Percentiles rank a stretch among this genome's conserved stretches.
Evolutionary conservation across 202 grass and related monocot genomes (phyloP).

Genomic region (Panicum virgatum): DNA sequence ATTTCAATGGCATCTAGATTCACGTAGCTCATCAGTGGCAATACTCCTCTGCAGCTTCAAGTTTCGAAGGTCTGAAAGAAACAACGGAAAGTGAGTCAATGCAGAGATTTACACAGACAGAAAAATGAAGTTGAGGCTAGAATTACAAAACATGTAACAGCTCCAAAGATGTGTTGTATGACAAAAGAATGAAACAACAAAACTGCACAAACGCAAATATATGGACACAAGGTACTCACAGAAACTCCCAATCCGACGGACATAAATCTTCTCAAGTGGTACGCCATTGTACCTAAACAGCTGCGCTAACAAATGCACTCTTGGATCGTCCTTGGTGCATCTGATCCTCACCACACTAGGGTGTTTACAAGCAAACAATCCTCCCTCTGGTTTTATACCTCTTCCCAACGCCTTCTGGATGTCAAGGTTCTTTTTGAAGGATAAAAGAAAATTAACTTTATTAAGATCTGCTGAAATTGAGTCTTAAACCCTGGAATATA

Average conservation of each 20-base stretch:
- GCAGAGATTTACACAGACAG: not conserved
- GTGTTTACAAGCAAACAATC: conserved; percentile 35
- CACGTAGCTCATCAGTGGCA: not conserved
- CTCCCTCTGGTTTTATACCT: conserved; percentile 1
- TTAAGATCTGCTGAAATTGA: not conserved
- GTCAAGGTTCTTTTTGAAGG: not conserved
- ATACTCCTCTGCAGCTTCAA: not conserved
- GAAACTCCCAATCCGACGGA: conserved; percentile 16
- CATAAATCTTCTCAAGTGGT: conserved; percentile 32
- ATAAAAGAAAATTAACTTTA: not conserved
- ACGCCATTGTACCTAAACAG: conserved; percentile 8
- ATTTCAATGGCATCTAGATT: not conserved
- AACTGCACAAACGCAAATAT: not conserved
- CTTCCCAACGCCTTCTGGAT: conserved; percentile 1
- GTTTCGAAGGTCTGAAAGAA: not conserved
- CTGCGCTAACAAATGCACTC: conserved; percentile 7
- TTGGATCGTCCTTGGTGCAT: conserved; percentile 6
- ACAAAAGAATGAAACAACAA: conserved; percentile 1
- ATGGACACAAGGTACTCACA: not conserved
- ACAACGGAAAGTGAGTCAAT: not conserved
- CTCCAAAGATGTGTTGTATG: not conserved
- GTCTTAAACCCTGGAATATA: not conserved
- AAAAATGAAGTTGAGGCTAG: not conserved
- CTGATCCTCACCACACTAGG: conserved; percentile 39
- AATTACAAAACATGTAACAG: not conserved